Evolutionary conservation across 257 asterid genomes (phyloP), one percentile per base, ranked within the genome.

Genomic region (Henckelia pumila): DNA sequence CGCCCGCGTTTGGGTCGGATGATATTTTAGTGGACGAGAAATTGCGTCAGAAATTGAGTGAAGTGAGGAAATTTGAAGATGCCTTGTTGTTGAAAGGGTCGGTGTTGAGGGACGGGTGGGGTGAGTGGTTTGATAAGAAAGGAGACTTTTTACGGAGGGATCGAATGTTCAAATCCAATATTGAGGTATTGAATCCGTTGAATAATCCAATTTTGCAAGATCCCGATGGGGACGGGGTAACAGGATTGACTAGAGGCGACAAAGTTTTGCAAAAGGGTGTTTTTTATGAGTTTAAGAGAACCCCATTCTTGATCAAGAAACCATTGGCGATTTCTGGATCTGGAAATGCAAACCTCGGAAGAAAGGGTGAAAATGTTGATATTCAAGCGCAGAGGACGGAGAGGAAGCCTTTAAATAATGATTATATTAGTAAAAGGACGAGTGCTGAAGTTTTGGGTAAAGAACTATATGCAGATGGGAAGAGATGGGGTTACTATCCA

Each of bases 401-500:
- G 79, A 71, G 88, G 59, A 88, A 80, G 68, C 83, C 95, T 57
- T 71, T 88, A 74, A 79, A 81, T 47, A 78, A 80, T 56, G 78
- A 66, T 62, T 66, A 55, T 74, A 69, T 76, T 28, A 68, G 61
- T 50, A 59, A 71, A 49, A 63, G 64, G 71, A 72, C 56, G 70
- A 70, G 65, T 21, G 71, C 56, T 59, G 85, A 76, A 72, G 82
- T 71, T 72, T 65, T 76, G 16, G 85, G 79, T 77, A 75, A 73
- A 67, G 69, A 77, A 19, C 71, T 79, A 61, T 84, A 80, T 75
- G 97, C 97, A 10, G 96, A 90, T 77, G 99, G 99, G 30, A 88
- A 78, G 82, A 90, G 95, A 73, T 94, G 99, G 99, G 99, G 97
- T 3, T 94, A 88, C 77, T 94, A 79, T 71, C 97, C 95, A 4